phyloP scores from a whole-genome alignment of 2,329 filamentous ascomycete species.

The Alternaria infectoria region DNA sequence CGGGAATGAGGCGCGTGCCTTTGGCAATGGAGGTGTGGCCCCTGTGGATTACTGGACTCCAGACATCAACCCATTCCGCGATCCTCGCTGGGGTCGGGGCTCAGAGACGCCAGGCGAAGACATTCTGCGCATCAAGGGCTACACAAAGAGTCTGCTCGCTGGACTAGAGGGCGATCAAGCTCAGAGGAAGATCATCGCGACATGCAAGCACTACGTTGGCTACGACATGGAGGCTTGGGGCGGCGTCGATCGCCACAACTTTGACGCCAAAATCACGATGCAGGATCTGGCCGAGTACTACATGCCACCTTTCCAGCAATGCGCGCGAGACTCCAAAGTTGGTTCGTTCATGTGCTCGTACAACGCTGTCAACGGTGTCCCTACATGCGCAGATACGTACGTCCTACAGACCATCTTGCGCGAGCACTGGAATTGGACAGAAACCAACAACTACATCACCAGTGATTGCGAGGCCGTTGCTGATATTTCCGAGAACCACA shows the following conservation, averaged over 20 bases:
- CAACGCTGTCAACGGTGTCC: constrained; percentile 69
- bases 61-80: constrained; percentile 70
- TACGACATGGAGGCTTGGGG: constrained; percentile 40
- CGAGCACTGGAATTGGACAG: constrained; percentile 69
- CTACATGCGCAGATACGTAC: constrained; percentile 68
- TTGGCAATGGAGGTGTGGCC: constrained; percentile 64
- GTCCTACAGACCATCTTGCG: constrained; percentile 68
- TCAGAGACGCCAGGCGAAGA: constrained; percentile 65
- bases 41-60: constrained; percentile 68
- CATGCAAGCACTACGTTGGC: constrained; percentile 55
- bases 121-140: constrained; percentile 57
- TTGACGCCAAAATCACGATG: constrained; percentile 62
- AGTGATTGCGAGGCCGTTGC: constrained; percentile 70
- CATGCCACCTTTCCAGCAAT: constrained; percentile 66
- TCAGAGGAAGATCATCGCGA: constrained; percentile 50
- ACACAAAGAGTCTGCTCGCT: constrained; percentile 43
- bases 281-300: constrained; percentile 74
- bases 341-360: constrained; percentile 62
- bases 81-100: constrained; percentile 68
- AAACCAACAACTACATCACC: constrained; percentile 67
- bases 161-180: constrained; percentile 20
- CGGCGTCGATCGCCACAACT: constrained; percentile 52
- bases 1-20: constrained; percentile 68
- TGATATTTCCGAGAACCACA: constrained; percentile 62
- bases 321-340: constrained; percentile 53